phyloP scores from a whole-genome alignment of 352 stramenopile species.

The Pythium oligandrum region DNA sequence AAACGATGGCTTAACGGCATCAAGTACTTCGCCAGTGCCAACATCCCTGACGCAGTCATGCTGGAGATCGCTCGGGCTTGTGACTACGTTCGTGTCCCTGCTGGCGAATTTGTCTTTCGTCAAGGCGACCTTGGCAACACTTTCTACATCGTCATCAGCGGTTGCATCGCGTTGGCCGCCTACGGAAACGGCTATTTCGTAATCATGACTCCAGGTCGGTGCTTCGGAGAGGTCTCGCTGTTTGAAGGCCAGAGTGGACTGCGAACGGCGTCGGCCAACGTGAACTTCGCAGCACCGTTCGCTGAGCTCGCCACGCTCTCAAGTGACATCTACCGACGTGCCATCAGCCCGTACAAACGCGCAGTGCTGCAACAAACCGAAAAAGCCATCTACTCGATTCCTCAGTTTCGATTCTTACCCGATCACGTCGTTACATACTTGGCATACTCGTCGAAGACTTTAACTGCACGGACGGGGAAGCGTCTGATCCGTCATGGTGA shows the following conservation, averaged over 20 bases:
- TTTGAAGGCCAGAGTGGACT: constrained; percentile 38
- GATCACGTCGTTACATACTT: constrained; percentile 54
- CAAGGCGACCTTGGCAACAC: constrained; percentile 60
- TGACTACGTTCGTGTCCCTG: constrained; percentile 30
- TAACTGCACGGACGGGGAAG: constrained; percentile 34
- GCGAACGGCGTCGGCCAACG: constrained; percentile 55
- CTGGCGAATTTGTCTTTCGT: constrained; percentile 65
- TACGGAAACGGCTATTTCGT: constrained; percentile 66
- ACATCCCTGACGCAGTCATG: constrained; percentile 41
- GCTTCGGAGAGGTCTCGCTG: constrained; percentile 73
- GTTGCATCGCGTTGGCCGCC: constrained; percentile 54
- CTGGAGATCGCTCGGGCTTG: constrained; percentile 49
- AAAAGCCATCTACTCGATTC: constrained; percentile 44
- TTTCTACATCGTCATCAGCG: constrained; percentile 73
- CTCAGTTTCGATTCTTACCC: constrained; percentile 36
- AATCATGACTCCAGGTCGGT: constrained; percentile 54
- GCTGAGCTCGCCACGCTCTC: constrained; percentile 57
- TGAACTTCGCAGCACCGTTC: constrained; percentile 41
- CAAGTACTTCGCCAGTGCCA: constrained; percentile 62
- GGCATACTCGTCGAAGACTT: constrained; percentile 51
- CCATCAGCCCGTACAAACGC: constrained; percentile 71
- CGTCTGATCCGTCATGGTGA: constrained; percentile 48
- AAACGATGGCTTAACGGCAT: constrained; percentile 61
- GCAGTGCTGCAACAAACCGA: constrained; percentile 54
- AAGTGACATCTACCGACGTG: constrained; percentile 56